Conservation (phyloP, 2,329 filamentous ascomycete genomes). For the Fusarium chaquense region DNA sequence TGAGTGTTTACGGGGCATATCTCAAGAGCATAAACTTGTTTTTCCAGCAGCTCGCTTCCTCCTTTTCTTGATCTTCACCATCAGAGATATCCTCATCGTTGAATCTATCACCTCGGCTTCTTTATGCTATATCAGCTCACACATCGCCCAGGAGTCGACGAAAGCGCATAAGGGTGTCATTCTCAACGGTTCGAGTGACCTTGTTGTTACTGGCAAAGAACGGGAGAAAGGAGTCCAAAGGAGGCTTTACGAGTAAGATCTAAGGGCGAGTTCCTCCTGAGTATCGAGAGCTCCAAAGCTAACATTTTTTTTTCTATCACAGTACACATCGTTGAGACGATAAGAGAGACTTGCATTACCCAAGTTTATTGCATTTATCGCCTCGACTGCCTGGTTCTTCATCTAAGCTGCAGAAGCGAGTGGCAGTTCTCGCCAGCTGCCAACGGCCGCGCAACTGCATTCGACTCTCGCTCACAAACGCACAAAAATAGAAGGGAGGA, state of each 20-base stretch:
- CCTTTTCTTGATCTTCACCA: neutral
- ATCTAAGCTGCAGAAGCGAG: constrained; percentile 1
- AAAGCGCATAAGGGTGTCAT: neutral
- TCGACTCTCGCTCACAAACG: neutral
- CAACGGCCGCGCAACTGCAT: constrained; percentile 14
- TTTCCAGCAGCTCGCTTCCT: neutral
- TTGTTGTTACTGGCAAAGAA: neutral
- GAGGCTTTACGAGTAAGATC: neutral
- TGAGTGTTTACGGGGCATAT: neutral
- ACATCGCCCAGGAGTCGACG: neutral
- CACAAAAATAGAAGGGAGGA: neutral
- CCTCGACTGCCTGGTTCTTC: neutral
- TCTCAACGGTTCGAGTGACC: neutral
- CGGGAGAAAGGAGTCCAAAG: neutral
- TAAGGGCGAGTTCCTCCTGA: neutral
- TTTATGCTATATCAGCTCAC: neutral
- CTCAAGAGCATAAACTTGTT: neutral
- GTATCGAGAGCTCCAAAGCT: neutral
- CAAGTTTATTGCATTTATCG: too few relatives aligned
- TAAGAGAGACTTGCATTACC: neutral
- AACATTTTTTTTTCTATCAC: neutral
- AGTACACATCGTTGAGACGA: neutral
- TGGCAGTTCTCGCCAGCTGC: constrained; percentile 33
- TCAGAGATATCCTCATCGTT: neutral
- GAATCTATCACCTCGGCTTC: neutral